A percentile compares a stretch with the other conserved stretches of the same genome.
phyloP scores from a whole-genome alignment of 2,329 filamentous ascomycete genomes.

The Colletotrichum salicis region DNA sequence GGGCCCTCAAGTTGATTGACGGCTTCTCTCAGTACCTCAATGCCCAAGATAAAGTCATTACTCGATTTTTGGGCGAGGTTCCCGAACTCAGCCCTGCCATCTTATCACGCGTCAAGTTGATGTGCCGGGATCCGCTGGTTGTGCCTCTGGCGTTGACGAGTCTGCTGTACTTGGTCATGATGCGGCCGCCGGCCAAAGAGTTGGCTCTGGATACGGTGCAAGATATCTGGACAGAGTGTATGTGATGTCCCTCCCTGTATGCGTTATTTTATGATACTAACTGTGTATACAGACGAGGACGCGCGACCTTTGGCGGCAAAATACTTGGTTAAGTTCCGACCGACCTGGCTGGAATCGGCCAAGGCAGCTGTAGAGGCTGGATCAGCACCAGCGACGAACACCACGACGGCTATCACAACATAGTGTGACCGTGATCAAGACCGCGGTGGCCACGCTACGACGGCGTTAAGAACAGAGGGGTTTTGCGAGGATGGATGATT shows the following conservation, averaged over 20 bases:
- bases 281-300: constrained; percentile 63
- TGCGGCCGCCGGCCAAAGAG: constrained; percentile 72
- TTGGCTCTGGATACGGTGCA: constrained; percentile 73
- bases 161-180: constrained; percentile 74
- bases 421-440: constrained; percentile 30
- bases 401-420: constrained; percentile 44
- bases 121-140: constrained; percentile 74
- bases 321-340: constrained; percentile 70
- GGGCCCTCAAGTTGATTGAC: constrained; percentile 84
- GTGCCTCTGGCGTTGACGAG: constrained; percentile 72
- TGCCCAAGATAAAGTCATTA: constrained; percentile 86
- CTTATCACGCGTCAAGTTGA: constrained; percentile 75
- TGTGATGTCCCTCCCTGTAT: constrained; percentile 43
- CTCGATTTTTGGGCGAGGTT: constrained; percentile 91
- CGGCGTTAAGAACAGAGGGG: not conserved
- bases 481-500: not conserved
- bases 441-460: not conserved
- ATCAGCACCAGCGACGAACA: constrained; percentile 36
- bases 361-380: constrained; percentile 39
- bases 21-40: constrained; percentile 93
- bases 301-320: constrained; percentile 71
- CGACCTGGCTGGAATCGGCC: constrained; percentile 56
- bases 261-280: constrained; percentile 31
- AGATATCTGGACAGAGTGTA: constrained; percentile 74
- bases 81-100: constrained; percentile 80